These are phyloP conservation scores for Thinopyrum elongatum DNA, from an alignment of 176 grass and related monocot species.

Conservation along the genomic window DNA sequence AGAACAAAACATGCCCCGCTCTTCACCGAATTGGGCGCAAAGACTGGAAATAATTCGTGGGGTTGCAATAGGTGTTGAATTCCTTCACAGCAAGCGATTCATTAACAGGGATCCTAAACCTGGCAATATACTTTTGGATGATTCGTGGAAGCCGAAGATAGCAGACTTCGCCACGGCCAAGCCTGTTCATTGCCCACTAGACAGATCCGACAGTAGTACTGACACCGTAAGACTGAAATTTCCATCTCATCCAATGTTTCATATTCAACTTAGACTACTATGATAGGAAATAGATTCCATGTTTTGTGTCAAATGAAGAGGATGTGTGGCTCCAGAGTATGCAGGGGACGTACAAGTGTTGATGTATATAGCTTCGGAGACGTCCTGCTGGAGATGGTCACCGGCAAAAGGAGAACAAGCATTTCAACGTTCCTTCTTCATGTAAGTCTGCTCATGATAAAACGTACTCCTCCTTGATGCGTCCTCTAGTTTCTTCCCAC, in stretches of 20 bases:
- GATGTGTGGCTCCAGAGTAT: conserved; percentile 28
- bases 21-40: neutral
- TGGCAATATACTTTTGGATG: no score
- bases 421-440: no score
- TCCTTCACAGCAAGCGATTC: neutral
- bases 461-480: no score
- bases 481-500: no score
- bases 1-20: neutral
- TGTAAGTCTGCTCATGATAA: no score
- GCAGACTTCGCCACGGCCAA: conserved; percentile 8
- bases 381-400: no score
- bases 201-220: neutral
- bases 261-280: neutral
- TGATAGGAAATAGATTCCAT: neutral
- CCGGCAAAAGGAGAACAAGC: no score
- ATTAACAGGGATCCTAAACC: conserved; percentile 21
- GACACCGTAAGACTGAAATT: neutral
- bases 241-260: neutral
- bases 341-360: neutral
- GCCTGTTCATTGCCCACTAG: neutral
- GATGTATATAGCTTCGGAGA: no score
- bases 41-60: conserved; percentile 1
- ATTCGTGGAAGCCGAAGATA: neutral
- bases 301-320: neutral
- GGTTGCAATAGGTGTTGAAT: neutral